A percentile compares a stretch with the other conserved stretches of the same genome.
phyloP scores from a whole-genome alignment of 2,329 filamentous ascomycete genomes.

The Talaromyces sp. region DNA sequence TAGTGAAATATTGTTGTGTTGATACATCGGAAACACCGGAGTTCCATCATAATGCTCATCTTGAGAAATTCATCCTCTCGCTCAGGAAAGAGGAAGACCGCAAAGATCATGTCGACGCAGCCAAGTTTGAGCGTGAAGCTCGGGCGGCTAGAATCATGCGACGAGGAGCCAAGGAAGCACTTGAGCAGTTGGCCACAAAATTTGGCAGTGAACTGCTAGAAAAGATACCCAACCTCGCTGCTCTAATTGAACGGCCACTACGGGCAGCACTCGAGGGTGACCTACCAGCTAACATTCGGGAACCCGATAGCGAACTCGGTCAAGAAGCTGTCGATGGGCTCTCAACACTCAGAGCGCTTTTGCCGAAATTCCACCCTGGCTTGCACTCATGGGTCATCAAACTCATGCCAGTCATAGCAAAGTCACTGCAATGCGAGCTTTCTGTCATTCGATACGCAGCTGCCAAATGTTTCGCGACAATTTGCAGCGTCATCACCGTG shows the following conservation, averaged over 20 bases:
- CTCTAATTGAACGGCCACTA: conserved; percentile 79
- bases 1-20: conserved; percentile 96
- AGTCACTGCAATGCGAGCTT: conserved; percentile 79
- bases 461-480: conserved; percentile 93
- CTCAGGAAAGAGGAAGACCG: conserved; percentile 97
- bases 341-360: conserved; percentile 85
- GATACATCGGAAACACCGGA: conserved; percentile 97
- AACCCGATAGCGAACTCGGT: conserved; percentile 72
- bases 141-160: conserved; percentile 86
- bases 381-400: conserved; percentile 78
- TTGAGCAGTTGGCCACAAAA: conserved; percentile 77
- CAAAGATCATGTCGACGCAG: conserved; percentile 85
- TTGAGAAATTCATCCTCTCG: conserved; percentile 80
- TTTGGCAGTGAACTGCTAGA: conserved; percentile 76
- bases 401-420: conserved; percentile 80
- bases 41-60: conserved; percentile 75
- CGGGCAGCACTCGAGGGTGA: conserved; percentile 68
- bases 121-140: conserved; percentile 83
- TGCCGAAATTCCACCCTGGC: conserved; percentile 77
- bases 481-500: conserved; percentile 94
- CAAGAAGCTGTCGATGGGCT: conserved; percentile 93
- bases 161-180: conserved; percentile 86
- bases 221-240: conserved; percentile 77
- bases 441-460: conserved; percentile 95
- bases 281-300: conserved; percentile 68